These are phyloP conservation scores for Elaeis guineensis DNA, from an alignment of 176 grass and related monocot species.

Conservation along the genomic window DNA sequence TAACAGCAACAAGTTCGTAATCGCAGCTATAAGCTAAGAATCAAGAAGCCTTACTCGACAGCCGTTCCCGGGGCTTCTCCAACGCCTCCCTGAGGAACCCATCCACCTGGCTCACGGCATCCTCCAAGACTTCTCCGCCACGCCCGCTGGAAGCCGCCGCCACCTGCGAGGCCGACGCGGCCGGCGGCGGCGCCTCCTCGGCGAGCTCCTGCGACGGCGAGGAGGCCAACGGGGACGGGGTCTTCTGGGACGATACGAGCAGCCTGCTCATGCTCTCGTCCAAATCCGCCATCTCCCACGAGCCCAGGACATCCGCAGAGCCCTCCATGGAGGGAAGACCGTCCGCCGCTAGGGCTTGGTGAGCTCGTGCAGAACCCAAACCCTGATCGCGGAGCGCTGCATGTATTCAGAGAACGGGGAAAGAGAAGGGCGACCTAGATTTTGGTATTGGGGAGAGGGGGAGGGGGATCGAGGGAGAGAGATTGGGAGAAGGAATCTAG, in stretches of 20 bases:
- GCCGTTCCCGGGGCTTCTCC: constrained; percentile 89
- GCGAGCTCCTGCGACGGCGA: not conserved
- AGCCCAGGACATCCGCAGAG: constrained; percentile 42
- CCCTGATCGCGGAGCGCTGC: constrained; percentile 2
- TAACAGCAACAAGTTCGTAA: not conserved
- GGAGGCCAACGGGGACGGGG: not conserved
- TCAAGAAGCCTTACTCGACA: constrained; percentile 38
- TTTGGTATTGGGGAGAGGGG: too few relatives aligned
- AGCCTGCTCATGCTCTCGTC: constrained; percentile 65
- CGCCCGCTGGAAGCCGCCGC: constrained; percentile 27
- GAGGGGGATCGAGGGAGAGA: too few relatives aligned
- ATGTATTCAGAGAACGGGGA: not conserved
- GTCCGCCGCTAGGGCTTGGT: constrained; percentile 14
- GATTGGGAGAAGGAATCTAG: too few relatives aligned
- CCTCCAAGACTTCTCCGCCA: constrained; percentile 25
- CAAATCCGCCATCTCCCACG: constrained; percentile 90
- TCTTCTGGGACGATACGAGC: constrained; percentile 42
- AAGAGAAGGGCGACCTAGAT: too few relatives aligned
- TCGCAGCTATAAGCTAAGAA: not conserved
- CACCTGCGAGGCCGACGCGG: not conserved
- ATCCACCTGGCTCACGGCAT: constrained; percentile 54
- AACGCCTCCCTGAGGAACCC: constrained; percentile 85
- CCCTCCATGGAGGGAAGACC: constrained; percentile 19
- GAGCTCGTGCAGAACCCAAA: not conserved
- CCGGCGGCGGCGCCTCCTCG: not conserved